Conservation (phyloP, 1,284 basidiomycete genomes). For the Uromyces viciae-fabae region DNA sequence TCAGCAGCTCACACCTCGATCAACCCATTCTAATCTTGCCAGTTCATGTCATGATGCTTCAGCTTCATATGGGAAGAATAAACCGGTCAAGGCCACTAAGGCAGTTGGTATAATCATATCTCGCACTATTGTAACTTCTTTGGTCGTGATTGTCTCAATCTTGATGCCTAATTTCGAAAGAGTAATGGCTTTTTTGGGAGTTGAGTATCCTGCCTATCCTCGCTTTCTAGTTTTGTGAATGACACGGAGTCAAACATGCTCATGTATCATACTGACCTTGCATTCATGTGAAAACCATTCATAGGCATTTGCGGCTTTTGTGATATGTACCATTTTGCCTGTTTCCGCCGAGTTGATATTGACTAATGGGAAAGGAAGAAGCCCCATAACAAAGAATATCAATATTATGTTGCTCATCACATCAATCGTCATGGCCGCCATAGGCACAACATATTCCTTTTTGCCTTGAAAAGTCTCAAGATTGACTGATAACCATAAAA, state of each 20-base stretch:
- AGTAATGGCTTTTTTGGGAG: constrained; percentile 38
- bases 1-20: neutral
- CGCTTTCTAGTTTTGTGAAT: neutral
- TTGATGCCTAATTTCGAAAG: constrained; percentile 36
- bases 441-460: constrained; percentile 28
- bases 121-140: constrained; percentile 18
- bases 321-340: constrained; percentile 34
- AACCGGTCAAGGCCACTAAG: constrained; percentile 4
- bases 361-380: neutral
- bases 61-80: neutral
- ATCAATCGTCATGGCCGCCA: constrained; percentile 24
- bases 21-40: constrained; percentile 7
- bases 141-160: constrained; percentile 38
- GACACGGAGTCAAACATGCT: neutral
- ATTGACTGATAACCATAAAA: no score
- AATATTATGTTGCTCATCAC: constrained; percentile 9
- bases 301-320: constrained; percentile 38
- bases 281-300: neutral
- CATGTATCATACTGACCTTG: neutral
- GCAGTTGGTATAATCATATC: constrained; percentile 18
- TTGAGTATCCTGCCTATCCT: constrained; percentile 6
- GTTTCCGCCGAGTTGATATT: constrained; percentile 31
- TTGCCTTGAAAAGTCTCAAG: no score
- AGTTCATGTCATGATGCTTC: neutral
- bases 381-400: neutral